phyloP scores from a whole-genome alignment of 768 basidiomycete genomes.

The Agaricus subrufescens region DNA sequence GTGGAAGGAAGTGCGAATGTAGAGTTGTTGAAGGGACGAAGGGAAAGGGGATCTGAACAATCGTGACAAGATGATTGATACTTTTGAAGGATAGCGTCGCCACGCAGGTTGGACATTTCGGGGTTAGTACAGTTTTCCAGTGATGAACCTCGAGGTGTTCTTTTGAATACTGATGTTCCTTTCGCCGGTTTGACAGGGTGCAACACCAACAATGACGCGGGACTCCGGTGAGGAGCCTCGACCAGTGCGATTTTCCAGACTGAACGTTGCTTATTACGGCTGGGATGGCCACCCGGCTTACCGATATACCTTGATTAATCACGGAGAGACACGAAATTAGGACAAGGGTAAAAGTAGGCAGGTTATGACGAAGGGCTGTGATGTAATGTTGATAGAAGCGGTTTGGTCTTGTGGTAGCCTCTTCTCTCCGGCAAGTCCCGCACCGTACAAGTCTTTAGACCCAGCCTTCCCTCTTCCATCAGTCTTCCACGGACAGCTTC shows the following conservation, averaged over 20 bases:
- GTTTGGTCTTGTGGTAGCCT: not conserved
- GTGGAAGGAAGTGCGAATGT: not conserved
- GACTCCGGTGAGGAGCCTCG: not conserved
- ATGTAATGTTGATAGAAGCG: not conserved
- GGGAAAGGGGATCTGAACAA: not conserved
- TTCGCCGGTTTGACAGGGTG: constrained; percentile 2
- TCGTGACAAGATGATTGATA: not conserved
- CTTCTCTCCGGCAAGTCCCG: not conserved
- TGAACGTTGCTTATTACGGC: not conserved
- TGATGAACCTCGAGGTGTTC: not conserved
- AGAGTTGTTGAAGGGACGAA: not conserved
- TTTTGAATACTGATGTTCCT: not conserved
- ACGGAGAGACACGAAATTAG: not conserved
- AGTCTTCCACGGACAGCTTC: too few relatives aligned
- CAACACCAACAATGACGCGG: not conserved
- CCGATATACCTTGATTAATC: not conserved
- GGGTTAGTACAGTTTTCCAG: constrained; percentile 1
- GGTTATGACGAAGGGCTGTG: not conserved
- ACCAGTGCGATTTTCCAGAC: not conserved
- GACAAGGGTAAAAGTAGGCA: not conserved
- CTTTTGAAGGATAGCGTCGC: constrained; percentile 9
- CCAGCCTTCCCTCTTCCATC: too few relatives aligned
- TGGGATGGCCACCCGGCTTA: not conserved
- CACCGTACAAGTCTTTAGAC: too few relatives aligned
- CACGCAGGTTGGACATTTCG: constrained; percentile 3